These are phyloP conservation scores for Neonectria magnoliae DNA, from an alignment of 2,329 filamentous ascomycete species.

Conservation along the genomic window DNA sequence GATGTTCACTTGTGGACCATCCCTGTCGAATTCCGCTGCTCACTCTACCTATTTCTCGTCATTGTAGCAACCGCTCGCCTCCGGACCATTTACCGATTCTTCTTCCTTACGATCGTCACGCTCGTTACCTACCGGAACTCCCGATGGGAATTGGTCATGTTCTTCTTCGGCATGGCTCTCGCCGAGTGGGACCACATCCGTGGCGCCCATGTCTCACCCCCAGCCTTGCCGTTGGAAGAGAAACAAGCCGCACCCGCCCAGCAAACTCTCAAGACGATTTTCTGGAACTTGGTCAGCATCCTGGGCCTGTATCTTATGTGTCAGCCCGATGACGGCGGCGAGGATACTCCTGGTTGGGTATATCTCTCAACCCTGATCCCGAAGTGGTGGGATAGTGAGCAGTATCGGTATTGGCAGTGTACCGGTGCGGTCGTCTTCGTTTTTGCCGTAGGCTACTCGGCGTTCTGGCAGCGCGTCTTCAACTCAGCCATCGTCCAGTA, in stretches of 20 bases:
- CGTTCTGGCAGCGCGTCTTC: slow-evolving; percentile 61
- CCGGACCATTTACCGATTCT: slow-evolving; percentile 53
- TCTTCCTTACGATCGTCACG: slow-evolving; percentile 53
- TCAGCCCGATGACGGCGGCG: slow-evolving; percentile 49
- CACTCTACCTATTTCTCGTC: slow-evolving; percentile 65
- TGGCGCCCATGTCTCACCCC: slow-evolving; percentile 53
- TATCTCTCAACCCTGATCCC: slow-evolving; percentile 60
- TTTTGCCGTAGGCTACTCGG: slow-evolving; percentile 58
- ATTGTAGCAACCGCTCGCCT: slow-evolving; percentile 61
- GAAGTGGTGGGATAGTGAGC: slow-evolving; percentile 57
- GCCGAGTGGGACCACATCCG: slow-evolving; percentile 65
- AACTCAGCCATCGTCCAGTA: slow-evolving; percentile 62
- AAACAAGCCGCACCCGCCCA: slow-evolving; percentile 15
- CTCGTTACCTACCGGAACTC: slow-evolving; percentile 58
- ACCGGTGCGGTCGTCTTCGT: slow-evolving; percentile 64
- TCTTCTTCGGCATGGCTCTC: slow-evolving; percentile 63
- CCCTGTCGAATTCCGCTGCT: slow-evolving; percentile 68
- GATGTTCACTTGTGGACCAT: slow-evolving; percentile 72
- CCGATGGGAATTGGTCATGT: slow-evolving; percentile 66
- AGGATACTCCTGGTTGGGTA: slow-evolving; percentile 64
- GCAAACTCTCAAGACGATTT: slow-evolving; percentile 31
- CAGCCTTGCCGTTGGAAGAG: slow-evolving; percentile 40
- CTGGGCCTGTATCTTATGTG: slow-evolving; percentile 62
- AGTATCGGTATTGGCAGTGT: slow-evolving; percentile 67
- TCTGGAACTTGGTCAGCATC: slow-evolving; percentile 57